Base-by-base conservation (phyloP, 2,329 filamentous ascomycete species). In the Ophiostoma quercus region DNA sequence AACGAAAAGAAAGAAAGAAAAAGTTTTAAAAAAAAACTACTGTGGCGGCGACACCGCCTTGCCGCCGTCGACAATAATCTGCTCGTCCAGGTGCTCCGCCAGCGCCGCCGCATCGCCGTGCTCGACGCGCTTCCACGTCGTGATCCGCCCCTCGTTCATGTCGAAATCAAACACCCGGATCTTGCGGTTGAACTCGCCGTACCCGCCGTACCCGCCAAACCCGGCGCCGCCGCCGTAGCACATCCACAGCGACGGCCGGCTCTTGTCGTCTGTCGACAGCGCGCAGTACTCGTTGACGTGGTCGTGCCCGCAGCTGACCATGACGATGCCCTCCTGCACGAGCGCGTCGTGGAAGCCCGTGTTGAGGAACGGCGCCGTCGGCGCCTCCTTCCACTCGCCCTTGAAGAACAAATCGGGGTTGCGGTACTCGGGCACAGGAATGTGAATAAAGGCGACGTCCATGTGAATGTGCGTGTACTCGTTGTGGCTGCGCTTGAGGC, bases 231-330 rank as follows among this genome's bases (percentile, higher is more conserved):
- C 95, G 9, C 89, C 94, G 79, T 98, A 98, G 82, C 95, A 99
- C 94, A 99, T 97, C 95, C 95, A 99, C 2, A 98, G 81, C 39
- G 90, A 86, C 0, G 90, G 89, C n/a, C 83, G 79, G 29, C 81
- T 81, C 39, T 82, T 79, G 57, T 85, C 80, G 68, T 85, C 79
- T 3, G 82, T 79, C 1, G 85, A 88, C 9, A 97, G 84, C 73
- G 91, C 89, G 79, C 95, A 99, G 79, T 97, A 98, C 77, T 99
- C 95, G 77, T 99, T 99, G 74, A 91, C 94, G 77, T 99, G 95
- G 77, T 99, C 95, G 78, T 98, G 94, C 77, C 94, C 94, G 76
- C 92, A 96, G 75, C 92, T 94, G 73, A 96, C 92, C 81, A 95
- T 90, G 70, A 93, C 85, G 43, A 99, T 85, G 43, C 92, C 92